Conservation (phyloP, 352 stramenopile species). For the Pythium sp. region DNA sequence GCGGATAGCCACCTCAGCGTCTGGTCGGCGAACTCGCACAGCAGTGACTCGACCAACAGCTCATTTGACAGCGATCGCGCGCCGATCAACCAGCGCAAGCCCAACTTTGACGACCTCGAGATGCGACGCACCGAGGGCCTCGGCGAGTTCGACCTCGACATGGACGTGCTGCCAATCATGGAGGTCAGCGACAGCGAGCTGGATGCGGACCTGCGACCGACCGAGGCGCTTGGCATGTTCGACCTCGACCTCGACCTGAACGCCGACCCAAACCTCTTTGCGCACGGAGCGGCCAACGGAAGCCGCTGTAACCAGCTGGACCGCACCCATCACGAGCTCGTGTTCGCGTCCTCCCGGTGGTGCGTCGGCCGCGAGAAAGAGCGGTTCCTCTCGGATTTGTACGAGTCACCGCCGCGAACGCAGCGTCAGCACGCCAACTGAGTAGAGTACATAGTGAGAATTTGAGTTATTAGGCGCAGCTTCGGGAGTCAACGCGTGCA, state of each 20-base stretch:
- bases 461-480: not conserved
- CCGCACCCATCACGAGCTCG: constrained; percentile 5
- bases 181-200: not conserved
- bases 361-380: not conserved
- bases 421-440: not conserved
- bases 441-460: not conserved
- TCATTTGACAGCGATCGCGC: not conserved
- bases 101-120: not conserved
- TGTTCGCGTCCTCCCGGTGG: not conserved
- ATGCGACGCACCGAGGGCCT: constrained; percentile 5
- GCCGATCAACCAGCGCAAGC: not conserved
- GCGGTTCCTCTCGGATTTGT: constrained; percentile 9
- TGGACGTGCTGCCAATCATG: not conserved
- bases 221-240: not conserved
- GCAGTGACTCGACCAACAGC: not conserved
- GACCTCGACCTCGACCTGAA: not conserved
- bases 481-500: not conserved
- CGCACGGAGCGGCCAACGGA: not conserved
- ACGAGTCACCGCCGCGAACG: not conserved
- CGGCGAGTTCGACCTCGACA: constrained; percentile 7
- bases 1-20: not conserved
- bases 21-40: not conserved
- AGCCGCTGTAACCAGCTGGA: not conserved
- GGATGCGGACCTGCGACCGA: not conserved
- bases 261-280: not conserved